Evolutionary conservation across 208 protist species (phyloP), one percentile per base, ranked within the genome.

Genomic region (Trypanosoma platydactyli): DNA sequence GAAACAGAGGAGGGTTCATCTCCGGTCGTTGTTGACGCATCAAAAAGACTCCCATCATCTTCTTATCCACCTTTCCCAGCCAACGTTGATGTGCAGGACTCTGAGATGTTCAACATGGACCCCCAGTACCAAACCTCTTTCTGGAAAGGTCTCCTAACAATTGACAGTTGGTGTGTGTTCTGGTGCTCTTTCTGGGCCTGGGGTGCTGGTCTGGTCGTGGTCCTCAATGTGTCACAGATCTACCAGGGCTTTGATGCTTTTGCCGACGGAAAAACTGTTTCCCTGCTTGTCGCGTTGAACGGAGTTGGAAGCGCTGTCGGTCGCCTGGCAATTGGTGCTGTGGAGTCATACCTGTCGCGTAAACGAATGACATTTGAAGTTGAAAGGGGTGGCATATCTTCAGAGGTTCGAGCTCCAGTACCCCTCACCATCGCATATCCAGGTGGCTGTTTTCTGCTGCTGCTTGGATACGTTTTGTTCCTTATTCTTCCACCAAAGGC

Each of bases 11-110:
- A 9, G 33, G 5, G 9, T 9, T 9, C 9, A 3, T 38, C 33
- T 38, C 5, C 9, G 5, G 33, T 11, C 9, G 33, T 9, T 91
- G 35, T 86, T 71, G 73, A 81, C 83, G 27, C 84, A 91, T 49
- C 71, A 79, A 44, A 75, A 81, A 38, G 33, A 9, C 9, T 38
- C 9, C 9, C 33, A 9, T 38, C 33, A 3, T 9, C 33, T 3
- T 38, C 33, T 9, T 38, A 3, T 11, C 9, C 33, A 38, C 33
- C 33, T 9, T 38, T 9, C 33, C 33, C 33, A 11, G 33, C 3
- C 5, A 9, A 9, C 9, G 33, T 3, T 38, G 9, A 11, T 38
- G 33, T 9, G 33, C 33, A 38, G 5, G 33, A 11, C 33, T 9
- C 33, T 38, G 33, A 38, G 3, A 9, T 38, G 9, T 11, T 9